A percentile compares a stretch with the other conserved stretches of the same genome.
phyloP scores from a whole-genome alignment of 495 filamentous ascomycete genomes.

The Lindgomyces ingoldianus region DNA sequence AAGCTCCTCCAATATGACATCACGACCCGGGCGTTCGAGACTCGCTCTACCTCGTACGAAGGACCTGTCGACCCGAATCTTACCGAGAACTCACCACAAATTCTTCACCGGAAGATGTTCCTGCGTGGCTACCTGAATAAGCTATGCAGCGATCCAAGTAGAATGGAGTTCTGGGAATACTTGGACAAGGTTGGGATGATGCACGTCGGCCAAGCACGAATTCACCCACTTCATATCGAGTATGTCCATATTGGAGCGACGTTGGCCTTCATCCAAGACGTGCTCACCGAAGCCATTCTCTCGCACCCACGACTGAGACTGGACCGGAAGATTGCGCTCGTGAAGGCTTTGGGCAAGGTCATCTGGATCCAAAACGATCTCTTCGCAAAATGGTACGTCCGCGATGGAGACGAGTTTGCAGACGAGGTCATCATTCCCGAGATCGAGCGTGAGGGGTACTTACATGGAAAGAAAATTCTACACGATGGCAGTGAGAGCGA shows the following conservation, averaged over 20 bases:
- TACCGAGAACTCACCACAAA: conserved; percentile 66
- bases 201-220: conserved; percentile 65
- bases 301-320: conserved; percentile 65
- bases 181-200: conserved; percentile 78
- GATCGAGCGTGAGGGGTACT: conserved; percentile 64
- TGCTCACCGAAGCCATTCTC: conserved; percentile 71
- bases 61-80: conserved; percentile 61
- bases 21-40: conserved; percentile 69
- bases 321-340: conserved; percentile 64
- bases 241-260: conserved; percentile 72
- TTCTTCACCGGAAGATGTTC: conserved; percentile 75
- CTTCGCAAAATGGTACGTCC: conserved; percentile 72
- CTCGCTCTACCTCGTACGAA: conserved; percentile 64
- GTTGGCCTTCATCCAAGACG: conserved; percentile 70
- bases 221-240: conserved; percentile 69
- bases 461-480: conserved; percentile 55
- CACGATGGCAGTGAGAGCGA: conserved; percentile 39
- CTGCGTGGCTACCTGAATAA: conserved; percentile 69
- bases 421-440: conserved; percentile 57
- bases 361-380: conserved; percentile 80
- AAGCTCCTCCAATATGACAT: conserved; percentile 75
- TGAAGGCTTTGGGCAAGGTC: conserved; percentile 64
- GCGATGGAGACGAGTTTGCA: conserved; percentile 69
- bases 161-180: conserved; percentile 77
- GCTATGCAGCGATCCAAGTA: conserved; percentile 68